phyloP scores from a whole-genome alignment of 306 rosid species.

The Leucaena leucocephala region DNA sequence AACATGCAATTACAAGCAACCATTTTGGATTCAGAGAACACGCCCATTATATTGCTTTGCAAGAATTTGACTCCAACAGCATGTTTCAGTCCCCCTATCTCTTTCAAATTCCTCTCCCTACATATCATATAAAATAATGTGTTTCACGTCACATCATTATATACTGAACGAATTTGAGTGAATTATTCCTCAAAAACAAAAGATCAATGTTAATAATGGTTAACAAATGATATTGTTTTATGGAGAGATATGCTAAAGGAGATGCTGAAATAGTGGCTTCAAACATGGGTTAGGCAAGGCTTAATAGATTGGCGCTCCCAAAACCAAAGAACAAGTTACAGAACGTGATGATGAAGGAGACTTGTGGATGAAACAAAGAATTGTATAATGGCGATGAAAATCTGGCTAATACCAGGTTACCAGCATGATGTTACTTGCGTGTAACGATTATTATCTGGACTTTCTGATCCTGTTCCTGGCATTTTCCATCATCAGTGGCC shows the following conservation, averaged over 20 bases:
- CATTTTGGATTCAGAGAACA: neutral
- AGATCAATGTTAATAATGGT: no score
- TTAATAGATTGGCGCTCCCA: neutral
- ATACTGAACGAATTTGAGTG: no score
- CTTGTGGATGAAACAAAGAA: constrained; percentile 27
- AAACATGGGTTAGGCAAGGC: constrained; percentile 16
- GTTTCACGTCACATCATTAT: neutral
- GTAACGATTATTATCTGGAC: neutral
- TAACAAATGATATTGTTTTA: no score
- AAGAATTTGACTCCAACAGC: neutral
- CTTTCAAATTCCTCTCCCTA: neutral
- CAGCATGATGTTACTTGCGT: constrained; percentile 26
- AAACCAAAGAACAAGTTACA: neutral
- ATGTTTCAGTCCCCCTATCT: neutral
- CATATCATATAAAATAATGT: neutral
- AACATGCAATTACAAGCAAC: constrained; percentile 34
- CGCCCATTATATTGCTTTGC: neutral
- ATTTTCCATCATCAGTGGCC: neutral
- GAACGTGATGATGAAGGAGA: neutral
- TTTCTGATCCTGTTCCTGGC: neutral
- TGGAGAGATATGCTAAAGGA: no score
- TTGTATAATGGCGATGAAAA: constrained; percentile 13
- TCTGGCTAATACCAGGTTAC: constrained; percentile 8
- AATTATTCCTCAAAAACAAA: no score
- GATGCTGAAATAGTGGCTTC: constrained; percentile 12